These are phyloP conservation scores for Dimargaris xerosporica DNA, from an alignment of 192 early-diverging fungal genomes.

Conservation along the genomic window DNA sequence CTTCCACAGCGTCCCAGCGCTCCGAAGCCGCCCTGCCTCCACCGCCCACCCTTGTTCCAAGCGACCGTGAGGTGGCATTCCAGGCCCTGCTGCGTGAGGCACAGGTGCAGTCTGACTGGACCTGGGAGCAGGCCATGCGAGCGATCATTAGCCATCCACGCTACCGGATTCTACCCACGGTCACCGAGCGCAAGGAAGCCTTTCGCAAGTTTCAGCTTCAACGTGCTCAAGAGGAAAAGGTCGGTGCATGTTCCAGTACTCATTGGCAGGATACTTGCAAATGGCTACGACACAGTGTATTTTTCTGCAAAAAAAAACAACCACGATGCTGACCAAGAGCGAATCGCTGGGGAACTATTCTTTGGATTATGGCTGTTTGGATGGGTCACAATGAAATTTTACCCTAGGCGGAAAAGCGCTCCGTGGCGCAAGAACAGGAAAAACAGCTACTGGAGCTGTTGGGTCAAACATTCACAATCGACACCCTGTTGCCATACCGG, in stretches of 20 bases:
- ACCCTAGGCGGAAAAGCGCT: too few relatives aligned
- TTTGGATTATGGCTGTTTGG: too few relatives aligned
- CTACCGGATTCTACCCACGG: constrained; percentile 68
- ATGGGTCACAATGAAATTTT: too few relatives aligned
- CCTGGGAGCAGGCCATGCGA: constrained; percentile 86
- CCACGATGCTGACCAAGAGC: too few relatives aligned
- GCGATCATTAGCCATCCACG: constrained; percentile 66
- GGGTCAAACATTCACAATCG: too few relatives aligned
- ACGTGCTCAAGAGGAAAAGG: constrained; percentile 37
- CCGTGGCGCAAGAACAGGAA: too few relatives aligned
- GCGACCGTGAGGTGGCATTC: constrained; percentile 75
- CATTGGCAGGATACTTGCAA: neutral
- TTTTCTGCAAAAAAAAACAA: too few relatives aligned
- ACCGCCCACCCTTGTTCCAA: constrained; percentile 50
- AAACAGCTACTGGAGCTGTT: too few relatives aligned
- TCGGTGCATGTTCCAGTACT: neutral
- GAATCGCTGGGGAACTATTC: too few relatives aligned
- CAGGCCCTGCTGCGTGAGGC: constrained; percentile 35
- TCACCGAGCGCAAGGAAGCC: constrained; percentile 64
- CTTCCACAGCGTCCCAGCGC: constrained; percentile 6
- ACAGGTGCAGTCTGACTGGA: constrained; percentile 65
- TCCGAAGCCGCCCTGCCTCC: constrained; percentile 13
- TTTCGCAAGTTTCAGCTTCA: constrained; percentile 54
- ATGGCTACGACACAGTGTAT: neutral
- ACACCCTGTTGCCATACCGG: too few relatives aligned